These are phyloP conservation scores for Sporobolomyces phaffii DNA, from an alignment of 768 basidiomycete genomes.

Conservation along the genomic window DNA sequence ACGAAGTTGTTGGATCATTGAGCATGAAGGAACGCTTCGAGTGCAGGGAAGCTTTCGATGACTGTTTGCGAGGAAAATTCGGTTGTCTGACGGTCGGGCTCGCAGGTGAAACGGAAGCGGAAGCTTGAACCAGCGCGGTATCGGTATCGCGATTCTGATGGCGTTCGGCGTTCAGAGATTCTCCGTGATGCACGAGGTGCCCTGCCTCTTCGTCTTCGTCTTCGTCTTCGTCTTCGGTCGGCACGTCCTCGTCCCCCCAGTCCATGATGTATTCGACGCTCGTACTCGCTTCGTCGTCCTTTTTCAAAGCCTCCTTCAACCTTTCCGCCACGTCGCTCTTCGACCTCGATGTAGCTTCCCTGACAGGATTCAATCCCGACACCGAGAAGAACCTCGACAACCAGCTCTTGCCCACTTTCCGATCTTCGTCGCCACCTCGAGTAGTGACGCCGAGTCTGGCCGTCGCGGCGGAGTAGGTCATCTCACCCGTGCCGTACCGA, in stretches of 20 bases:
- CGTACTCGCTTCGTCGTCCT: conserved; percentile 12
- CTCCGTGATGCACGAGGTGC: no score
- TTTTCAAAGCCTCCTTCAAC: not conserved
- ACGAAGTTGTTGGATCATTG: conserved; percentile 1
- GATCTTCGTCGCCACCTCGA: not conserved
- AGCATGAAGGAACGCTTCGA: conserved; percentile 19
- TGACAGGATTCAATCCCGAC: not conserved
- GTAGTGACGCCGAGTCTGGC: no score
- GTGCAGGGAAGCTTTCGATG: not conserved
- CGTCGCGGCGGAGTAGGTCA: not conserved
- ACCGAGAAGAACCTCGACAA: conserved; percentile 22
- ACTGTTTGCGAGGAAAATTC: not conserved
- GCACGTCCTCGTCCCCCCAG: conserved; percentile 3
- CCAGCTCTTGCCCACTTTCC: conserved; percentile 23
- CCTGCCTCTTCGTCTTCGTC: not conserved
- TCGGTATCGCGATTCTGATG: not conserved
- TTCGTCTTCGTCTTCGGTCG: not conserved
- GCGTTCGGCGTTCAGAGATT: not conserved
- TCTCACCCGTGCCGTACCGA: not conserved
- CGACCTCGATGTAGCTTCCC: not conserved
- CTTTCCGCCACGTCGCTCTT: not conserved
- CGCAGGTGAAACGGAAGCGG: not conserved
- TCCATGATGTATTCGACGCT: conserved; percentile 19
- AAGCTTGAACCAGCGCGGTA: not conserved
- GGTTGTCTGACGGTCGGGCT: not conserved